Conservation (phyloP, 129 eudicot genomes). For the Dittrichia graveolens region DNA sequence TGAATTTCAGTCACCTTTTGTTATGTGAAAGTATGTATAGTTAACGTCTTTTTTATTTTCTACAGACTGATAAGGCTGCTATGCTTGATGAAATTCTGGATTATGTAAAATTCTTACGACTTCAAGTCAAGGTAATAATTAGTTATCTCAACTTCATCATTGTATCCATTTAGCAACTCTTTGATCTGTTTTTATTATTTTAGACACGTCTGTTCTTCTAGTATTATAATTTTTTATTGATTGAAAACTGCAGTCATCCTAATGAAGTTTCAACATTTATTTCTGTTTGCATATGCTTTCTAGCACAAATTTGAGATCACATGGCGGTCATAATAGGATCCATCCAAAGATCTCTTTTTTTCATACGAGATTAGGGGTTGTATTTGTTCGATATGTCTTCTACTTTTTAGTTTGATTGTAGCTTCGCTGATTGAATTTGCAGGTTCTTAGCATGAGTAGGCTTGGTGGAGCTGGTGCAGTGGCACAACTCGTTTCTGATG, state of each 20-base stretch:
- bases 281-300: neutral
- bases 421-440: conserved; percentile 25
- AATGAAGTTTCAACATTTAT: neutral
- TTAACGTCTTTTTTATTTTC: conserved; percentile 33
- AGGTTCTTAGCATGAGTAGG: conserved; percentile 99
- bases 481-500: conserved; percentile 89
- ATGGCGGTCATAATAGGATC: neutral
- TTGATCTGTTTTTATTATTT: neutral
- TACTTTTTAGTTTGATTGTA: conserved; percentile 2
- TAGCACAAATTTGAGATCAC: neutral
- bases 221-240: too few relatives aligned
- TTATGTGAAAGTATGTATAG: conserved; percentile 1
- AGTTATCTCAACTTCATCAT: neutral
- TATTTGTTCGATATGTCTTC: neutral
- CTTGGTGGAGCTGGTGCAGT: conserved; percentile 98
- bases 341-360: neutral
- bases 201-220: too few relatives aligned
- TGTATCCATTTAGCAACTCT: neutral
- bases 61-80: conserved; percentile 93
- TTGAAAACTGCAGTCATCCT: neutral
- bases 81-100: conserved; percentile 98
- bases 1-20: conserved; percentile 27
- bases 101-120: conserved; percentile 90
- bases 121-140: conserved; percentile 85
- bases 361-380: neutral